These are phyloP conservation scores for Pezicula radicicola DNA, from an alignment of 2,329 filamentous ascomycete genomes.

Conservation along the genomic window DNA sequence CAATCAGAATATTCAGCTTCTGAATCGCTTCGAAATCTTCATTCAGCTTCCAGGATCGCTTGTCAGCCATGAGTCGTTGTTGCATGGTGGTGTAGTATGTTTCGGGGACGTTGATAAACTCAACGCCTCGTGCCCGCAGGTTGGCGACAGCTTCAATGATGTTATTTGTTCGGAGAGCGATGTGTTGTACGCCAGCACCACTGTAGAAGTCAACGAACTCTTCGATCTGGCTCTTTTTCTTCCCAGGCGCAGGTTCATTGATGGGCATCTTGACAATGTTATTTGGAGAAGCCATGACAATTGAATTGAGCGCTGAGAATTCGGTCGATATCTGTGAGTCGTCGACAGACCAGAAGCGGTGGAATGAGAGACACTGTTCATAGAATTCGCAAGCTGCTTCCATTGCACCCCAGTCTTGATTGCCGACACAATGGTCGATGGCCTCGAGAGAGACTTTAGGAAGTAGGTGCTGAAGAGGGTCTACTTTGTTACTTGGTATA, in stretches of 20 bases:
- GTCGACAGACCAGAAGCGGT: conserved; percentile 96
- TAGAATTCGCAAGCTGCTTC: conserved; percentile 65
- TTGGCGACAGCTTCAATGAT: conserved; percentile 77
- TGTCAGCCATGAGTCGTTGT: conserved; percentile 64
- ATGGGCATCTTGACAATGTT: conserved; percentile 96
- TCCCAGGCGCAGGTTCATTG: conserved; percentile 89
- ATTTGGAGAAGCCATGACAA: conserved; percentile 87
- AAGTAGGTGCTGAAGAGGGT: conserved; percentile 37
- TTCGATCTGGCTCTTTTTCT: conserved; percentile 92
- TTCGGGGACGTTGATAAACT: conserved; percentile 87
- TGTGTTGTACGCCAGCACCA: conserved; percentile 89
- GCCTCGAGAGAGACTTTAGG: conserved; percentile 66
- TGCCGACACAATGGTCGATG: conserved; percentile 96
- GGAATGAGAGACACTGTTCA: conserved; percentile 85
- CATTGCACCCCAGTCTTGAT: conserved; percentile 95
- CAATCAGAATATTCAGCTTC: conserved; percentile 82
- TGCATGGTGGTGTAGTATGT: conserved; percentile 83
- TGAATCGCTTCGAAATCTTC: conserved; percentile 79
- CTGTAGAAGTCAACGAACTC: conserved; percentile 90
- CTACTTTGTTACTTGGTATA: conserved; percentile 34
- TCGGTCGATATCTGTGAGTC: conserved; percentile 91
- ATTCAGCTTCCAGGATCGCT: conserved; percentile 59
- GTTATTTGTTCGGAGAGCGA: conserved; percentile 77
- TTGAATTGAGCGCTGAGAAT: conserved; percentile 81
- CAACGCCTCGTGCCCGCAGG: conserved; percentile 80